These are phyloP conservation scores for Hanseniaspora pseudoguilliermondii DNA, from an alignment of 805 yeast species.

Conservation along the genomic window DNA sequence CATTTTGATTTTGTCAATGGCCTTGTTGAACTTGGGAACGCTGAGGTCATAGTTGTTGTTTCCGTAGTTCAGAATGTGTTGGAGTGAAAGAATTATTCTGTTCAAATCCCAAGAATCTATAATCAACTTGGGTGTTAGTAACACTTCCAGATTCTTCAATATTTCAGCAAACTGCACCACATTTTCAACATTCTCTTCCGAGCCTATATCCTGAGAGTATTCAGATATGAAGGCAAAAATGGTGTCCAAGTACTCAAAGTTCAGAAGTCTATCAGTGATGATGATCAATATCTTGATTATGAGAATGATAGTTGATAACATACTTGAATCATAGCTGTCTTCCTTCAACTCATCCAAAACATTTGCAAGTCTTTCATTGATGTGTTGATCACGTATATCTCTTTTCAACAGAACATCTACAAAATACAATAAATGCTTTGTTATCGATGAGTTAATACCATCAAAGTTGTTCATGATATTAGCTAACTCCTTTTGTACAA, in stretches of 20 bases:
- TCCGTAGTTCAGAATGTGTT: conserved; percentile 19
- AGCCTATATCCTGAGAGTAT: conserved; percentile 18
- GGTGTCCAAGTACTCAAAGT: conserved; percentile 11
- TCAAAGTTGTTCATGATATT: background rate
- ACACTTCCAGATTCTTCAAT: background rate
- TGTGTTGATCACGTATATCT: background rate
- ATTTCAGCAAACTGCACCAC: conserved; percentile 25
- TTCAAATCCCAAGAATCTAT: conserved; percentile 44
- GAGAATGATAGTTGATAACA: conserved; percentile 6
- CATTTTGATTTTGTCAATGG: conserved; percentile 19
- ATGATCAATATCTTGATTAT: background rate
- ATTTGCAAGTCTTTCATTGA: background rate
- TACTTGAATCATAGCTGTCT: background rate
- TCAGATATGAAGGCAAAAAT: conserved; percentile 17
- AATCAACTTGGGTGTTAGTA: background rate
- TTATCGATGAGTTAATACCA: background rate
- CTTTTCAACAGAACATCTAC: background rate
- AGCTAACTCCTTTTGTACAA: background rate
- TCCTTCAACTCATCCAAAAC: background rate
- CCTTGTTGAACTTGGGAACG: conserved; percentile 5
- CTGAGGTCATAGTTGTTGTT: conserved; percentile 14
- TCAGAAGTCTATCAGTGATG: background rate
- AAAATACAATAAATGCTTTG: background rate
- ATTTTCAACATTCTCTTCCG: conserved; percentile 26
- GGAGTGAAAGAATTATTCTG: conserved; percentile 41